Base-by-base conservation (phyloP, 192 early-diverging fungal genomes). In the Coemansia asiatica region DNA sequence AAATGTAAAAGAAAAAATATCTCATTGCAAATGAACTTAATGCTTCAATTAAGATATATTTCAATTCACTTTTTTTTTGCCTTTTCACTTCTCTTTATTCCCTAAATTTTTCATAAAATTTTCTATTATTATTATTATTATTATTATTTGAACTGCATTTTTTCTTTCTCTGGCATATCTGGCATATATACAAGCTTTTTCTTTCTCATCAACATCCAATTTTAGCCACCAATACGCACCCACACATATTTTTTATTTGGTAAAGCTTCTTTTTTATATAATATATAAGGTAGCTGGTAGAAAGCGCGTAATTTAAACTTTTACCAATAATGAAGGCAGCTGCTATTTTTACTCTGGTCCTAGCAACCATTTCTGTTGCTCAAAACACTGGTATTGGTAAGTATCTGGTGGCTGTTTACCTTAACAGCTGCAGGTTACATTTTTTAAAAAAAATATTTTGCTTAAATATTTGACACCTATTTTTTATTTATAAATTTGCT, bases 341-440 rank as follows among this genome's bases (percentile, higher is more conserved):
- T 19, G 25, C 18, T 21, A 36, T 57, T 21, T 31, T 57, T 57
- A 57, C 56, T 21, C 56, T 57, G 29, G 56, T 36, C 6, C 31
- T 57, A 6, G 56, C 56, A 36, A 31, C 31, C 13, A 19, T 57
- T 13, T 57, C 56, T 23, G 18, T 6, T 57, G 56, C 31, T 21
- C 27, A 31, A 35, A 57, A 23, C 27, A 15, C n/a, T 19, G 33
- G 4, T 21, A 29, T 15, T 8, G 56, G 56, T 35, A 57, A 57
- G 56, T 36, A 23, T 16, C 27, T 15, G n/a, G n/a, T n/a, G n/a
- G n/a, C n/a, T n/a, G n/a, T n/a, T n/a, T n/a, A n/a, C n/a, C n/a
- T n/a, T n/a, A n/a, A n/a, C n/a, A n/a, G n/a, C n/a, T n/a, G n/a
- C n/a, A n/a, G n/a, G n/a, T n/a, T n/a, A n/a, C n/a, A n/a, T n/a